Evolutionary conservation across 176 grass and related monocot species (phyloP).

Genomic region (Microstegium vimineum): DNA sequence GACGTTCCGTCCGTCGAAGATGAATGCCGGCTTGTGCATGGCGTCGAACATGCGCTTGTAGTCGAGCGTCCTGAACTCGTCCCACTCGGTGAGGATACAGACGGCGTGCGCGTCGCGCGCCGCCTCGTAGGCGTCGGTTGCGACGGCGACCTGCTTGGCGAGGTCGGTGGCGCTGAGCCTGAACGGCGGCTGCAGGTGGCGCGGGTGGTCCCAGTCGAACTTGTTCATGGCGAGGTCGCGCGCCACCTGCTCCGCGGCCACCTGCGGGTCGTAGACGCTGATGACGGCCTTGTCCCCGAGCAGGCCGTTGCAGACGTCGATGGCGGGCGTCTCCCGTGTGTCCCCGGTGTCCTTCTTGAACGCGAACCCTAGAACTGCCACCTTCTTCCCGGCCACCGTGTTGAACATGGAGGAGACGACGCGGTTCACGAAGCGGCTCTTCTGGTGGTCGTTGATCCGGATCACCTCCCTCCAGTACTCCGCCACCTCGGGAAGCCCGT

Average conservation of each 20-base stretch:
- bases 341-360: slow-evolving; percentile 53
- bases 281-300: slow-evolving; percentile 45
- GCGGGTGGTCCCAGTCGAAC: slow-evolving; percentile 81
- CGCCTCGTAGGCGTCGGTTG: slow-evolving; percentile 40
- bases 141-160: slow-evolving; percentile 12
- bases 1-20: slow-evolving; percentile 56
- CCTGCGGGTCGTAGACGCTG: slow-evolving; percentile 80
- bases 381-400: slow-evolving; percentile 42
- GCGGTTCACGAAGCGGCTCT: slow-evolving; percentile 36
- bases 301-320: slow-evolving; percentile 42
- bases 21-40: slow-evolving; percentile 58
- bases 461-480: slow-evolving; percentile 38
- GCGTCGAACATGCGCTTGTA: slow-evolving; percentile 39
- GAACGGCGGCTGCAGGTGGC: slow-evolving; percentile 55
- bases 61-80: slow-evolving; percentile 40
- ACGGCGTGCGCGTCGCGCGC: slow-evolving; percentile 34
- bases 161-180: slow-evolving; percentile 30
- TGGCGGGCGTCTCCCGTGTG: slow-evolving; percentile 40
- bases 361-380: slow-evolving; percentile 36
- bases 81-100: slow-evolving; percentile 60
- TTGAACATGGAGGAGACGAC: slow-evolving; percentile 52
- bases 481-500: slow-evolving; percentile 38
- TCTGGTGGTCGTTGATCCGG: slow-evolving; percentile 47
- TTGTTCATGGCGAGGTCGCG: slow-evolving; percentile 75
- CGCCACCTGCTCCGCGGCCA: slow-evolving; percentile 64